Evolutionary conservation across 2,329 filamentous ascomycete species (phyloP).

Genomic region (Beauveria sp.): DNA sequence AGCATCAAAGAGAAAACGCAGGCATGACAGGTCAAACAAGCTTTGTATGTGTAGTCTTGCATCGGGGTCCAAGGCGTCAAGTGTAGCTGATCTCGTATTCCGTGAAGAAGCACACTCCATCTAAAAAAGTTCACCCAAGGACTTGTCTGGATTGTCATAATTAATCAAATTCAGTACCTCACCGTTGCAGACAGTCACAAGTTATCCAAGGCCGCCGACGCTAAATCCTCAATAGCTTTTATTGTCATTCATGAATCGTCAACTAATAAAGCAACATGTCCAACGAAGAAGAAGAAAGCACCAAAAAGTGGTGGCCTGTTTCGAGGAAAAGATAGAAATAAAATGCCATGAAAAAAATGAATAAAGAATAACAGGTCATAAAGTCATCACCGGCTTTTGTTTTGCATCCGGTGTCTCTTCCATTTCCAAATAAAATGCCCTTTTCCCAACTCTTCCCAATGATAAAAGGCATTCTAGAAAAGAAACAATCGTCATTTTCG

Average conservation of each 20-base stretch:
- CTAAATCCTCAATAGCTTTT: slow-evolving; percentile 21
- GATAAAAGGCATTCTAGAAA: slow-evolving; percentile 4
- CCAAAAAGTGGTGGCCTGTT: background rate
- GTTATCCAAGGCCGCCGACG: background rate
- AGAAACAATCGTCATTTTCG: slow-evolving; percentile 2
- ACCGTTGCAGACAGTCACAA: background rate
- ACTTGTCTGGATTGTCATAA: too few relatives aligned
- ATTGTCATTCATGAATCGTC: slow-evolving; percentile 34
- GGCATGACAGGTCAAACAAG: too few relatives aligned
- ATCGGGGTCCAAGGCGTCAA: too few relatives aligned
- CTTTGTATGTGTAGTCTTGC: too few relatives aligned
- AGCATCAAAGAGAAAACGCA: background rate
- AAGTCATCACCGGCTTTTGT: slow-evolving; percentile 19
- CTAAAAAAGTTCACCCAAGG: too few relatives aligned
- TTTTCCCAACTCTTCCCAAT: background rate
- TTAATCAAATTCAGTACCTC: background rate
- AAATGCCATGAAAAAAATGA: slow-evolving; percentile 12
- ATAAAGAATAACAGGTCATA: slow-evolving; percentile 18
- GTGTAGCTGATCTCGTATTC: too few relatives aligned
- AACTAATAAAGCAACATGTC: slow-evolving; percentile 27
- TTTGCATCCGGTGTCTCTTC: slow-evolving; percentile 5
- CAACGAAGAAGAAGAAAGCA: slow-evolving; percentile 14
- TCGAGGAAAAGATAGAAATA: slow-evolving; percentile 7
- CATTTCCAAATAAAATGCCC: slow-evolving; percentile 10
- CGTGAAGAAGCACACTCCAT: too few relatives aligned